These are phyloP conservation scores for Agaricales sp. DNA, from an alignment of 1,284 basidiomycete species.

Conservation along the genomic window DNA sequence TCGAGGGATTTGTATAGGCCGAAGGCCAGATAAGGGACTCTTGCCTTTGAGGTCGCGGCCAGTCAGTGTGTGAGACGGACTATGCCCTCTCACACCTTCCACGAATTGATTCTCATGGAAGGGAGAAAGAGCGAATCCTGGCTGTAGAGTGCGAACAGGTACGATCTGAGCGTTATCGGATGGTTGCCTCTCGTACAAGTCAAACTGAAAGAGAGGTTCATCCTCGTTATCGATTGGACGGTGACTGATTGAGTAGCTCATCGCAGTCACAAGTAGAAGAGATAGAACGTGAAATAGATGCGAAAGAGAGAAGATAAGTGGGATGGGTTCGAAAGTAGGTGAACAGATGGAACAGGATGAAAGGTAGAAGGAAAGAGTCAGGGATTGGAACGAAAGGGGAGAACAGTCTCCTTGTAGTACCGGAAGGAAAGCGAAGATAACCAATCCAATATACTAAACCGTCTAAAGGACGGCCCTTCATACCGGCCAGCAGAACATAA, in stretches of 20 bases:
- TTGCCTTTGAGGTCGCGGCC: background rate
- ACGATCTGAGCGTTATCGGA: background rate
- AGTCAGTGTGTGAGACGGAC: background rate
- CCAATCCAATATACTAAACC: no score
- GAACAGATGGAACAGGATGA: no score
- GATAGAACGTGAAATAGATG: background rate
- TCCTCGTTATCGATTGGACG: conserved; percentile 44
- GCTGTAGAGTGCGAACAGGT: conserved; percentile 2
- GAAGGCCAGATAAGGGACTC: background rate
- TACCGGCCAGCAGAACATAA: background rate
- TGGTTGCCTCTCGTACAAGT: conserved; percentile 28
- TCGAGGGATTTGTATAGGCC: background rate
- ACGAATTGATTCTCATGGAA: conserved; percentile 4
- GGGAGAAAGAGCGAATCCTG: background rate
- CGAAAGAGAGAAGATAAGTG: background rate
- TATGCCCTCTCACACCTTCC: background rate
- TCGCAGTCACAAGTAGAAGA: background rate
- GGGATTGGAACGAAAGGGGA: no score
- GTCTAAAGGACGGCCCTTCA: background rate
- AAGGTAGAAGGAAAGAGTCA: background rate
- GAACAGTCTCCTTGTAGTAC: no score
- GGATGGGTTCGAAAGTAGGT: no score
- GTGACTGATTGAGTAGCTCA: conserved; percentile 3
- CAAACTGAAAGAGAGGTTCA: conserved; percentile 40
- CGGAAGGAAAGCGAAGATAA: background rate